phyloP scores from a whole-genome alignment of 108 stramenopile genomes.

The Discostella stelligeroides region DNA sequence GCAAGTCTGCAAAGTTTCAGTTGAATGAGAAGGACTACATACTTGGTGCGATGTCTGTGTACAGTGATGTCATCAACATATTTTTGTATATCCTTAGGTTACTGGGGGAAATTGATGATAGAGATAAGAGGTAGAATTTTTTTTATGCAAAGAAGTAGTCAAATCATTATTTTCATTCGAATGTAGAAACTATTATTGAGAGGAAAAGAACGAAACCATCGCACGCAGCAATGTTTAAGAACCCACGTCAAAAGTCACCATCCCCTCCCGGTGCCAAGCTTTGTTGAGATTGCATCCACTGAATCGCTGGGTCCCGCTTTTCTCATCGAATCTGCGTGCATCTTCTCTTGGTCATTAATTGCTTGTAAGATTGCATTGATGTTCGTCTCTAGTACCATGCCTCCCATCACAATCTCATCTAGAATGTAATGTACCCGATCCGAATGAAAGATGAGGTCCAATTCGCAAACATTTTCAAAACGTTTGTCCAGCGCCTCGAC shows the following conservation, averaged over 20 bases:
- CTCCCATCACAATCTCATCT: conserved; percentile 99
- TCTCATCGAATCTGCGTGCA: conserved; percentile 79
- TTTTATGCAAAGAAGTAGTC: no score
- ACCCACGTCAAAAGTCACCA: conserved; percentile 22
- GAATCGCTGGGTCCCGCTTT: conserved; percentile 56
- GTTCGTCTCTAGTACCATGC: conserved; percentile 99
- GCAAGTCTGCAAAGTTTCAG: conserved; percentile 81
- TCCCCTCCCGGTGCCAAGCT: conserved; percentile 50
- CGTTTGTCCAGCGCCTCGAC: conserved; percentile 99
- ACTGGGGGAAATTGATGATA: conserved; percentile 68
- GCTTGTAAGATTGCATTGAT: conserved; percentile 89
- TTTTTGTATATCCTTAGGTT: conserved; percentile 89
- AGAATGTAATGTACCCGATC: conserved; percentile 91
- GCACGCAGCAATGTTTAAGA: no score
- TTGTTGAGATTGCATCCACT: conserved; percentile 50
- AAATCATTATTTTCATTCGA: no score
- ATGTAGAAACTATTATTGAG: no score
- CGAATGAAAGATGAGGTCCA: conserved; percentile 99
- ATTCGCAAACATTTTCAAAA: conserved; percentile 99
- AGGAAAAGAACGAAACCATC: no score
- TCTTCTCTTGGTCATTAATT: conserved; percentile 93
- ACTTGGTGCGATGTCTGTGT: conserved; percentile 85
- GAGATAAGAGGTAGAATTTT: conserved; percentile 16
- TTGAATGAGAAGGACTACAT: conserved; percentile 94
- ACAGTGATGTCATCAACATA: conserved; percentile 93